Percentiles rank a stretch among this genome's conserved stretches.
phyloP scores from a whole-genome alignment of 257 asterid genomes.

The Voacanga thouarsii region DNA sequence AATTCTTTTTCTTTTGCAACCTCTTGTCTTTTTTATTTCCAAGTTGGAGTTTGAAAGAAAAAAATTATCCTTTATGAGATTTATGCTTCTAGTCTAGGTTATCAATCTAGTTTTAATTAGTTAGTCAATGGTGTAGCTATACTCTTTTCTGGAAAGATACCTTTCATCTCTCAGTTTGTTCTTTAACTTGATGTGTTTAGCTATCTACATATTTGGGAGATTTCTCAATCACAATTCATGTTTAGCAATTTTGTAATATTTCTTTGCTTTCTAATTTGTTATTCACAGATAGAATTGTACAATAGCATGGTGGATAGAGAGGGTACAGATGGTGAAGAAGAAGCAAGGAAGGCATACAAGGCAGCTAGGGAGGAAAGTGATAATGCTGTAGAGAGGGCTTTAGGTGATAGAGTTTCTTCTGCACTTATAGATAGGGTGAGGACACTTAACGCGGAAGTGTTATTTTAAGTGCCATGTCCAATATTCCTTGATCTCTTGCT shows the following conservation, averaged over 20 bases:
- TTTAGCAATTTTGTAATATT: background rate
- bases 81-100: background rate
- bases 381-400: conserved; percentile 49
- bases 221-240: background rate
- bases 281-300: conserved; percentile 76
- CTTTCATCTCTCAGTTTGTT: background rate
- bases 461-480: background rate
- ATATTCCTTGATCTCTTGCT: background rate
- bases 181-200: background rate
- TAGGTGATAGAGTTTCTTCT: conserved; percentile 73
- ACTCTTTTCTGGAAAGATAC: background rate
- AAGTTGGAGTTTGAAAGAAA: background rate
- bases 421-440: conserved; percentile 90
- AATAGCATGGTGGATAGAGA: conserved; percentile 87
- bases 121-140: background rate
- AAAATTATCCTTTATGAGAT: background rate
- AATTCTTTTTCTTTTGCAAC: background rate
- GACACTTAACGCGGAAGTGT: background rate
- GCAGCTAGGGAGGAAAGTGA: conserved; percentile 86
- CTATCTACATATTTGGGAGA: background rate
- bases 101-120: background rate
- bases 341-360: conserved; percentile 71
- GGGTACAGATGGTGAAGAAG: conserved; percentile 67
- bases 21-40: background rate
- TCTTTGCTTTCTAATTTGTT: conserved; percentile 4